phyloP scores from a whole-genome alignment of 2,329 filamentous ascomycete genomes.

The Ophiostoma montium region DNA sequence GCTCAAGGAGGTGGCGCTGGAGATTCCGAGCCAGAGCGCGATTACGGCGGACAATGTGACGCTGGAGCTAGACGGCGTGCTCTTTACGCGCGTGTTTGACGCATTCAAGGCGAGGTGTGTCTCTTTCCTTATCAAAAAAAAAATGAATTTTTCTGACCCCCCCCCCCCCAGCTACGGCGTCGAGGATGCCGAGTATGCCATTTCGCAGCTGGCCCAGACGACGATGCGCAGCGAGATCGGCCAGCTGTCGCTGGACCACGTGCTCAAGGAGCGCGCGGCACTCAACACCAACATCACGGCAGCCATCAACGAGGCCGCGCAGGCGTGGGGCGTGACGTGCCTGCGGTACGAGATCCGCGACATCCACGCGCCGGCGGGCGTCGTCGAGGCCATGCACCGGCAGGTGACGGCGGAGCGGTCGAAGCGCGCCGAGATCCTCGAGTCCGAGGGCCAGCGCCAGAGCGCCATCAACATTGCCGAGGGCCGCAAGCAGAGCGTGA shows the following conservation, averaged over 20 bases:
- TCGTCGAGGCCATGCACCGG: slow-evolving; percentile 95
- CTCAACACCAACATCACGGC: slow-evolving; percentile 98
- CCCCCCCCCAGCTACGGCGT: slow-evolving; percentile 64
- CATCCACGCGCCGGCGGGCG: slow-evolving; percentile 86
- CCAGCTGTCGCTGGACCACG: slow-evolving; percentile 89
- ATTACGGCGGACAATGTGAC: slow-evolving; percentile 99
- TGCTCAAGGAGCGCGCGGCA: slow-evolving; percentile 89
- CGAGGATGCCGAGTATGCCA: slow-evolving; percentile 96
- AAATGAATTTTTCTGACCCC: not conserved
- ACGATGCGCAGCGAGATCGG: slow-evolving; percentile 99
- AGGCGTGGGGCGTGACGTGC: slow-evolving; percentile 93
- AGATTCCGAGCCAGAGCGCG: slow-evolving; percentile 94
- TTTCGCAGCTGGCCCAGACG: slow-evolving; percentile 92
- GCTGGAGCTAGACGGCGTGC: slow-evolving; percentile 83
- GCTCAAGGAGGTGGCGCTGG: slow-evolving; percentile 87
- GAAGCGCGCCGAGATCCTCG: slow-evolving; percentile 94
- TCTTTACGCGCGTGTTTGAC: slow-evolving; percentile 94
- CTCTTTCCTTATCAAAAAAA: not conserved
- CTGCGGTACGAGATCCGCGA: slow-evolving; percentile 96
- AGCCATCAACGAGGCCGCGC: slow-evolving; percentile 93
- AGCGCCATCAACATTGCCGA: slow-evolving; percentile 98
- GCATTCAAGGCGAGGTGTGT: slow-evolving; percentile 67
- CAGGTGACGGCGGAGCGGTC: slow-evolving; percentile 95
- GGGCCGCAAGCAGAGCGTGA: slow-evolving; percentile 92
- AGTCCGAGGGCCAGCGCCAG: slow-evolving; percentile 92